Evolutionary conservation across 345 rosid species (phyloP).

Genomic region (Cochlearia excelsa): DNA sequence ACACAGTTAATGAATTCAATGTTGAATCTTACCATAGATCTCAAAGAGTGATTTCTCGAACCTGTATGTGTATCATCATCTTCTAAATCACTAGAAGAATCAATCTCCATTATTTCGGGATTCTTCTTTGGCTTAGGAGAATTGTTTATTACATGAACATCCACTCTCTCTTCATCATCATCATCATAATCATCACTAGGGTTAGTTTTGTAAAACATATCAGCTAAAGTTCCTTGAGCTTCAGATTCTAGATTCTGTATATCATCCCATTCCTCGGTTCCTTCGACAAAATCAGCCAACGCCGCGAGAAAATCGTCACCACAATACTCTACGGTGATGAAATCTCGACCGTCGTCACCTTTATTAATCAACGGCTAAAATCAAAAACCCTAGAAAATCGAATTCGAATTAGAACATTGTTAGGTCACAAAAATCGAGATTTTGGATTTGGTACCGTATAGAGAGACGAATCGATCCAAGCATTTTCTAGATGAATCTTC

Average conservation of each 20-base stretch:
- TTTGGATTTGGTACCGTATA: conserved; percentile 51
- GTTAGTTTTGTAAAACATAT: conserved; percentile 46
- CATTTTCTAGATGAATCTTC: conserved; percentile 55
- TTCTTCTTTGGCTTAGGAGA: conserved; percentile 45
- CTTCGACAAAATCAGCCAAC: conserved; percentile 70
- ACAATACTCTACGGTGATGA: conserved; percentile 72
- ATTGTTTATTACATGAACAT: conserved; percentile 49
- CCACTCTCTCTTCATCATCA: conserved; percentile 13
- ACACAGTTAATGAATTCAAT: background rate
- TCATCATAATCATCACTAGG: conserved; percentile 8
- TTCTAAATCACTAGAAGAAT: conserved; percentile 56
- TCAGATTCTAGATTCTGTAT: conserved; percentile 61
- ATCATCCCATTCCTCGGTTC: conserved; percentile 90
- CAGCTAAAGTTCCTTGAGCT: conserved; percentile 65
- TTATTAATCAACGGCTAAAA: background rate
- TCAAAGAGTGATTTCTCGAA: conserved; percentile 33
- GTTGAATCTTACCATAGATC: conserved; percentile 45
- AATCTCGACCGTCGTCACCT: conserved; percentile 85
- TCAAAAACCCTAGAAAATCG: background rate
- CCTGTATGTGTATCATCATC: conserved; percentile 23
- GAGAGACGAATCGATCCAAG: conserved; percentile 64
- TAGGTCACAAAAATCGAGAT: background rate
- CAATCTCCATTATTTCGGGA: conserved; percentile 48
- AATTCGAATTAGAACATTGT: background rate
- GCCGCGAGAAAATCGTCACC: conserved; percentile 86